Conservation (phyloP, 2,329 filamentous ascomycete genomes). For the Achaetomium macrosporum region DNA sequence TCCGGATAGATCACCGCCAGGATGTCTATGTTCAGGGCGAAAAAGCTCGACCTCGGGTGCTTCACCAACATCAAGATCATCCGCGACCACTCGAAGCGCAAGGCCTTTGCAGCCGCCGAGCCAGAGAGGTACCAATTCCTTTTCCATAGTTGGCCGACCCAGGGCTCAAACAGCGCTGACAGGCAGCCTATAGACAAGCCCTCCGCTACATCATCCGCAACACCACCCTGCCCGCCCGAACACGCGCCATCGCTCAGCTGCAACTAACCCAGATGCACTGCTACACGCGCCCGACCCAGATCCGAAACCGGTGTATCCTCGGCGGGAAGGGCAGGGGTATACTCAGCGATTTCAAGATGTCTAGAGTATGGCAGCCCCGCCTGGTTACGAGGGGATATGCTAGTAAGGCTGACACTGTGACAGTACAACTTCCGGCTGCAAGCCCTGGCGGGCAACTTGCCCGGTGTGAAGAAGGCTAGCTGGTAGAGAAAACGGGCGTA, state of each 20-base stretch:
- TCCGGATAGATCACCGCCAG: slow-evolving; percentile 30
- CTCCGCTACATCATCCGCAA: slow-evolving; percentile 92
- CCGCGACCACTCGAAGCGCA: slow-evolving; percentile 94
- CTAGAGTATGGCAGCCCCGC: slow-evolving; percentile 59
- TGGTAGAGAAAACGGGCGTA: slow-evolving; percentile 58
- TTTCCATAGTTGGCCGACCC: background rate
- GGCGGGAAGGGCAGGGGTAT: slow-evolving; percentile 88
- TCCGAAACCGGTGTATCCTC: slow-evolving; percentile 87
- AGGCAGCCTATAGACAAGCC: slow-evolving; percentile 63
- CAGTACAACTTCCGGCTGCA: slow-evolving; percentile 92
- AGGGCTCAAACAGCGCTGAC: background rate
- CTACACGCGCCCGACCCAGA: slow-evolving; percentile 90
- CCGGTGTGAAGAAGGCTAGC: slow-evolving; percentile 91
- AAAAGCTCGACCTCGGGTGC: slow-evolving; percentile 83
- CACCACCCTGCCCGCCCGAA: slow-evolving; percentile 72
- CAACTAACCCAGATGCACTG: slow-evolving; percentile 92
- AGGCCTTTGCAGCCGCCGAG: slow-evolving; percentile 82
- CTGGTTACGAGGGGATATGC: background rate
- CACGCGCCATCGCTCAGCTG: slow-evolving; percentile 86
- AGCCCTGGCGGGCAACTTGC: slow-evolving; percentile 76
- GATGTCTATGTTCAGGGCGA: slow-evolving; percentile 83
- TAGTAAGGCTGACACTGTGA: slow-evolving; percentile 23
- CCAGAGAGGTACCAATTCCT: slow-evolving; percentile 66
- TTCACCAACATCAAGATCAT: slow-evolving; percentile 82
- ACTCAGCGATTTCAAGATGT: slow-evolving; percentile 88